Percentiles rank a stretch among this genome's conserved stretches.
These are phyloP conservation scores for Neospermospora avenae DNA, from an alignment of 2,329 filamentous ascomycete genomes.

Conservation along the genomic window DNA sequence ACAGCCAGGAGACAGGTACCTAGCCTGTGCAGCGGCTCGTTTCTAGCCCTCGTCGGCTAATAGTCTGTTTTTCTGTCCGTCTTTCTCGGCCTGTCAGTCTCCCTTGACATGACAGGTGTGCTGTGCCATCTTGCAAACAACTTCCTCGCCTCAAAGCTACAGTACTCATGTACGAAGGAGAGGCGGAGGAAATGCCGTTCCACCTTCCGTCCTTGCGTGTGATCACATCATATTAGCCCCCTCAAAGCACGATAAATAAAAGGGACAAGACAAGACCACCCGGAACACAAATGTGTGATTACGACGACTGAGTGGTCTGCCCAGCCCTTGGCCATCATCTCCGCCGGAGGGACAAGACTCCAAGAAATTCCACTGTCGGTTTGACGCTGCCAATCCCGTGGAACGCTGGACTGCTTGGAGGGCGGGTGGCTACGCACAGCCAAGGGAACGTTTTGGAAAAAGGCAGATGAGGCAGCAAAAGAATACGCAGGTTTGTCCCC, in stretches of 20 bases:
- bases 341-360: conserved; percentile 4
- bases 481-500: neutral
- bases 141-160: neutral
- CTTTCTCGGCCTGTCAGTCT: neutral
- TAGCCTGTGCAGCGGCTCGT: no score
- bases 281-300: neutral
- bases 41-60: no score
- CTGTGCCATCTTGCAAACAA: no score
- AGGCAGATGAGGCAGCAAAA: neutral
- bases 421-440: neutral
- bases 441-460: neutral
- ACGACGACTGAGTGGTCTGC: neutral
- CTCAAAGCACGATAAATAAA: neutral
- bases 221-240: neutral
- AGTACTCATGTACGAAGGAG: neutral
- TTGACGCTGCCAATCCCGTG: conserved; percentile 1
- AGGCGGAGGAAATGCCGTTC: neutral
- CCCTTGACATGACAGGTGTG: no score
- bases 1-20: no score
- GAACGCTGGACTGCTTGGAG: neutral
- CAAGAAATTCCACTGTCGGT: conserved; percentile 13
- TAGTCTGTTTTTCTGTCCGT: no score
- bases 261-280: neutral
- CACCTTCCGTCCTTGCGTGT: neutral
- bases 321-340: conserved; percentile 11